These are phyloP conservation scores for Eucalyptus sp. DNA, from an alignment of 345 rosid genomes.

Conservation along the genomic window DNA sequence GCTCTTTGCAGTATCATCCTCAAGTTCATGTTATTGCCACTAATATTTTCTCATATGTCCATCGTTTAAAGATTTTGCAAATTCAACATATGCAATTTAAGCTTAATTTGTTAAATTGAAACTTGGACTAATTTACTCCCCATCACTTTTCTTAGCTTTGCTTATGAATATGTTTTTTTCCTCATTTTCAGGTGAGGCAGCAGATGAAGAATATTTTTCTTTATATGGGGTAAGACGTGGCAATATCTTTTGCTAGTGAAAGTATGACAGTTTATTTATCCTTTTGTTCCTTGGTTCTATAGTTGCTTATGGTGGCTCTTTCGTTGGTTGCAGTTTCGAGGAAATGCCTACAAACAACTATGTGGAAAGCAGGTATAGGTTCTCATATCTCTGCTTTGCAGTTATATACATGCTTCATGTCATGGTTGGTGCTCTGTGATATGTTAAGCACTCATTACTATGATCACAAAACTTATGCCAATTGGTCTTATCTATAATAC, in stretches of 20 bases:
- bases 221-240: slow-evolving; percentile 54
- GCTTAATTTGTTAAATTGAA: neutral
- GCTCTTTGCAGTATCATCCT: neutral
- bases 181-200: slow-evolving; percentile 50
- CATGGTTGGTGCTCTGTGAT: neutral
- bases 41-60: neutral
- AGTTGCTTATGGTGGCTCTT: neutral
- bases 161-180: neutral
- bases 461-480: neutral
- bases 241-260: neutral
- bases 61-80: neutral
- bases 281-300: neutral
- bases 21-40: neutral
- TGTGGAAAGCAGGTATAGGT: slow-evolving; percentile 84
- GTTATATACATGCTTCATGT: neutral
- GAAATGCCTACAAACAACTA: slow-evolving; percentile 95
- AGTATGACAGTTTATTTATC: neutral
- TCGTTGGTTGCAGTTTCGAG: slow-evolving; percentile 51
- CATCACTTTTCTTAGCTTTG: neutral
- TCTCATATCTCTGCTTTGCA: neutral
- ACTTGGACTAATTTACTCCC: neutral
- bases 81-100: neutral
- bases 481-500: neutral
- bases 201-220: slow-evolving; percentile 75
- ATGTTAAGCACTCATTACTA: neutral